Evolutionary conservation across 148 eudicot species (phyloP).

Genomic region (Diospyros kaki): DNA sequence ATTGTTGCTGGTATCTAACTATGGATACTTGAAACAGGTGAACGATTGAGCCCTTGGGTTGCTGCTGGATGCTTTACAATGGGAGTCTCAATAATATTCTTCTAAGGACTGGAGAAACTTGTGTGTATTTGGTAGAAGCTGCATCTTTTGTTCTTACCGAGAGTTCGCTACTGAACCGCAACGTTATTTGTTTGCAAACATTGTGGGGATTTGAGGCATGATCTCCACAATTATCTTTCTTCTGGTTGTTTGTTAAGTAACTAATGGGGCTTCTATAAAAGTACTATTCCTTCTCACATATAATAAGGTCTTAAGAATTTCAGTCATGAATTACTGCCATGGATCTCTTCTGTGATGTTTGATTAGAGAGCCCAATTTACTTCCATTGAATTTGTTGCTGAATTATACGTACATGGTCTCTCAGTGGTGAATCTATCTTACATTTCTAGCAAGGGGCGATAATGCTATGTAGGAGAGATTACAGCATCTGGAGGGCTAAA

Average conservation of each 20-base stretch:
- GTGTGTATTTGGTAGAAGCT: conserved; percentile 2
- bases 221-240: not conserved
- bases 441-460: no score
- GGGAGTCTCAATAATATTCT: conserved; percentile 84
- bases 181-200: not conserved
- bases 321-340: no score
- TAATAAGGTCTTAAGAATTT: no score
- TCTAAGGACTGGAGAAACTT: conserved; percentile 24
- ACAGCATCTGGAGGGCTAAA: no score
- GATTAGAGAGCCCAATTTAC: no score
- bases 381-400: no score
- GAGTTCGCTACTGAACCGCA: not conserved
- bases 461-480: no score
- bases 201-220: not conserved
- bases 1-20: not conserved
- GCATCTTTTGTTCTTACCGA: not conserved
- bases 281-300: no score
- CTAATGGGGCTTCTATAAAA: no score
- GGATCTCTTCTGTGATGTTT: no score
- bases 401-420: no score
- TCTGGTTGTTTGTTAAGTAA: not conserved
- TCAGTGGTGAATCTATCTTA: no score
- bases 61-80: conserved; percentile 73
- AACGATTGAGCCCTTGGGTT: conserved; percentile 89
- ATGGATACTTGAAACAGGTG: conserved; percentile 54